Conservation (phyloP, 2,329 filamentous ascomycete genomes). For the Dichotomopilus funicola region DNA sequence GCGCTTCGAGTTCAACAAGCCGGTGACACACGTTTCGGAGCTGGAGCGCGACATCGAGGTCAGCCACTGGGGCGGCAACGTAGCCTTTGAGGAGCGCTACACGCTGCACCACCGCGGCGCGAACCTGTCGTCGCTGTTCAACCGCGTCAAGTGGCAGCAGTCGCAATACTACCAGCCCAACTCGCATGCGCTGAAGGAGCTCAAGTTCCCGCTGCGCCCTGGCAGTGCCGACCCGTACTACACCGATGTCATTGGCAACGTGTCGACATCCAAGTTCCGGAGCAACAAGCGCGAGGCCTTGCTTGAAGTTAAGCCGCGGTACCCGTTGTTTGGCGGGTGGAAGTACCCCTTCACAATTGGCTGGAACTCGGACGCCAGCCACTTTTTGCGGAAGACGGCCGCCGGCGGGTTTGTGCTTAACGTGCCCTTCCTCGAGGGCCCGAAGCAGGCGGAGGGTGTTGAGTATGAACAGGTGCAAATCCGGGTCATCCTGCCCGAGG, state of each 20-base stretch:
- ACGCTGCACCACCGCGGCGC: conserved; percentile 82
- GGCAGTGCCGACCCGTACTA: conserved; percentile 89
- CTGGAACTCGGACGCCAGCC: conserved; percentile 82
- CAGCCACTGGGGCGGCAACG: conserved; percentile 95
- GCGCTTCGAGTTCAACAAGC: conserved; percentile 93
- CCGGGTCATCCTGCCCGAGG: conserved; percentile 83
- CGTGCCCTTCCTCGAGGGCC: conserved; percentile 88
- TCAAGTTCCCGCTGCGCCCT: conserved; percentile 70
- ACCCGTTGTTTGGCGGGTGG: conserved; percentile 96
- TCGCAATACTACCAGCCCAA: conserved; percentile 69
- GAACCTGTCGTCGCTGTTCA: conserved; percentile 65
- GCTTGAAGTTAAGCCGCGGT: conserved; percentile 86
- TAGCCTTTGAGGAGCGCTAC: conserved; percentile 92
- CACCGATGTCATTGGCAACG: conserved; percentile 92
- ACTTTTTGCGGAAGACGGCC: conserved; percentile 62
- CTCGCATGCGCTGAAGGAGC: conserved; percentile 70
- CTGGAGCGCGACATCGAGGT: conserved; percentile 91
- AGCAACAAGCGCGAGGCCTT: conserved; percentile 69
- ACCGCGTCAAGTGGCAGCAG: conserved; percentile 68
- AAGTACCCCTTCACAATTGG: conserved; percentile 96
- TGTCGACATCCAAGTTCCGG: conserved; percentile 87
- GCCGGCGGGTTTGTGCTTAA: conserved; percentile 75
- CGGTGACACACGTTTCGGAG: conserved; percentile 68
- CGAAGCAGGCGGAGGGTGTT: conserved; percentile 76
- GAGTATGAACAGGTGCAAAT: conserved; percentile 78